Percentiles rank a stretch among this genome's conserved stretches.
phyloP scores from a whole-genome alignment of 805 yeast genomes.

The Yarrowia sp. region DNA sequence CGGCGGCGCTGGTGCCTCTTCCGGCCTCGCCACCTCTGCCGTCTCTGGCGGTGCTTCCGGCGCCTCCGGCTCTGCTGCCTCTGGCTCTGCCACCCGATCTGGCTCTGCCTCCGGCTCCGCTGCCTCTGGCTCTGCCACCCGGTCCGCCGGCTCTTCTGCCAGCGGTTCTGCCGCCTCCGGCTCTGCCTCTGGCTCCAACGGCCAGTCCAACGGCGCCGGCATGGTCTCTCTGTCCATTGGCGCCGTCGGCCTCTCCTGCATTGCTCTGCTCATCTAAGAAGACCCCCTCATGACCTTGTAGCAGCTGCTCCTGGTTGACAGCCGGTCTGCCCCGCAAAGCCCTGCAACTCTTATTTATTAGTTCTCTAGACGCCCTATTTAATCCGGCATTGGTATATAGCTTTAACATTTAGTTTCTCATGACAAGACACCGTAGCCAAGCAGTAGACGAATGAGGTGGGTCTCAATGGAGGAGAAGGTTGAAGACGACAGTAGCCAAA shows the following conservation, averaged over 20 bases:
- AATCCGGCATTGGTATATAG: slow-evolving; percentile 28
- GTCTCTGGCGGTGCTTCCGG: background rate
- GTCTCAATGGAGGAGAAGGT: too few relatives aligned
- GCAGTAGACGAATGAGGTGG: too few relatives aligned
- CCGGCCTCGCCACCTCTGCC: background rate
- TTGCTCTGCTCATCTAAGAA: slow-evolving; percentile 31
- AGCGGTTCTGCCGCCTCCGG: slow-evolving; percentile 21
- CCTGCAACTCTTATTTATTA: slow-evolving; percentile 24
- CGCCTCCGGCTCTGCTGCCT: slow-evolving; percentile 3
- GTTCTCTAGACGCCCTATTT: slow-evolving; percentile 15
- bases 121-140: slow-evolving; percentile 15
- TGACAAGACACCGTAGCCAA: background rate
- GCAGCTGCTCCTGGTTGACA: slow-evolving; percentile 17
- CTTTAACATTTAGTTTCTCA: slow-evolving; percentile 20
- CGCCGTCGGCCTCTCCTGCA: slow-evolving; percentile 28
- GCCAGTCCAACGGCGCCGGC: slow-evolving; percentile 34
- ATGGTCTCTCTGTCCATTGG: slow-evolving; percentile 28
- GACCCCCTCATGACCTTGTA: background rate
- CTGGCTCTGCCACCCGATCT: background rate
- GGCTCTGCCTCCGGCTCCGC: slow-evolving; percentile 1
- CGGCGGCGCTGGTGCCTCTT: background rate
- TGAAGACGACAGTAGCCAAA: too few relatives aligned
- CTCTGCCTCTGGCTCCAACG: slow-evolving; percentile 20
- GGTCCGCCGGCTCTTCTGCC: slow-evolving; percentile 5
- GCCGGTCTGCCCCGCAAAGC: slow-evolving; percentile 17